phyloP scores from a whole-genome alignment of 2,329 filamentous ascomycete species.

The Trichoderma endophyticum region DNA sequence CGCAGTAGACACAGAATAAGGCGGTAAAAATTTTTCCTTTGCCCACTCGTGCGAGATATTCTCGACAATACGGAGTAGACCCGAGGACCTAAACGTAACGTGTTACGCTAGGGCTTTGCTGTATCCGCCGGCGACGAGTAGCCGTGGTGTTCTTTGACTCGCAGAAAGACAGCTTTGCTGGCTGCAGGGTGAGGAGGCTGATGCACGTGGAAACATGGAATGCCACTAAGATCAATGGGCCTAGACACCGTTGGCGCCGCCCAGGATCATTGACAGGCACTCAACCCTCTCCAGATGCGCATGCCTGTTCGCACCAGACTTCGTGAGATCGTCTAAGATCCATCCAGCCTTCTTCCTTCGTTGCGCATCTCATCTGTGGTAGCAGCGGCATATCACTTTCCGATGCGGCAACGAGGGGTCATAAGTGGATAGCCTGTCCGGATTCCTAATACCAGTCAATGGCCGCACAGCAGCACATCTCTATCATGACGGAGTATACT shows the following conservation, averaged over 20 bases:
- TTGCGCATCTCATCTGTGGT: constrained; percentile 4
- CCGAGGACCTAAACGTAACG: not conserved
- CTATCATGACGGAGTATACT: not conserved
- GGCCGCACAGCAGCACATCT: not conserved
- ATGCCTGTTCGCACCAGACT: constrained; percentile 10
- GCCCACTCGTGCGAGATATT: not conserved
- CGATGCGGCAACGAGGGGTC: not conserved
- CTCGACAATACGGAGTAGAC: not conserved
- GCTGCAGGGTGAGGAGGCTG: not conserved
- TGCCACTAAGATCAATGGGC: not conserved
- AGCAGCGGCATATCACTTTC: not conserved
- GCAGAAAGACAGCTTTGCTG: not conserved
- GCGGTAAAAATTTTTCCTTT: not conserved
- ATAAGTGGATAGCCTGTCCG: not conserved
- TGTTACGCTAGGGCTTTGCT: not conserved
- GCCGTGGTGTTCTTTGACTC: not conserved
- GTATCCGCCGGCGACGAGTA: not conserved
- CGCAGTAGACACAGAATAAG: not conserved
- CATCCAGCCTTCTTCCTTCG: not conserved
- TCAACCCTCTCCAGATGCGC: not conserved
- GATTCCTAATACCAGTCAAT: not conserved
- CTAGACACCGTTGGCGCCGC: constrained; percentile 1
- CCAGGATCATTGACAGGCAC: constrained; percentile 10
- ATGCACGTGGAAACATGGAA: constrained; percentile 13
- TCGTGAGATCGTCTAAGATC: constrained; percentile 11